Evolutionary conservation across 306 rosid genomes (phyloP).

Genomic region (Dalbergia cochinchinensis): DNA sequence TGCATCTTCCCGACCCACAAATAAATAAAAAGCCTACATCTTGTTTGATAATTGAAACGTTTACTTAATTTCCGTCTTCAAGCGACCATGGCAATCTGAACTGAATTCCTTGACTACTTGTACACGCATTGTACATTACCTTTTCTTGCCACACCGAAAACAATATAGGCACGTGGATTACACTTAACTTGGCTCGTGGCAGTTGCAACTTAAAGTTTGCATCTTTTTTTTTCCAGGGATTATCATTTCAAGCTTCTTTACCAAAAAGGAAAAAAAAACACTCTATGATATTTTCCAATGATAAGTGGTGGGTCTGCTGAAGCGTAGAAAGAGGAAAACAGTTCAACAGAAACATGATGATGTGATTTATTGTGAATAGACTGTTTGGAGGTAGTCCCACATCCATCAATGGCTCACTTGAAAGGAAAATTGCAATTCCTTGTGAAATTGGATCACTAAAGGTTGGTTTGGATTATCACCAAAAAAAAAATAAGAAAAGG

Average conservation of each 20-base stretch:
- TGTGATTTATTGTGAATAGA: not conserved
- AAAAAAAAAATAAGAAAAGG: no score
- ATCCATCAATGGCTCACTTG: not conserved
- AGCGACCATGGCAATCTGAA: no score
- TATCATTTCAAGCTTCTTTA: not conserved
- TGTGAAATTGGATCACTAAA: not conserved
- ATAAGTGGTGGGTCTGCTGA: not conserved
- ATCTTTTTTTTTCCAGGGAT: not conserved
- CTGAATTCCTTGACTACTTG: no score
- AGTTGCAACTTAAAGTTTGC: not conserved
- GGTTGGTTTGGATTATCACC: no score
- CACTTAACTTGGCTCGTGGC: not conserved
- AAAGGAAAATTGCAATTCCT: not conserved
- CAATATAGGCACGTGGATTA: not conserved
- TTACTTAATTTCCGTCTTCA: no score
- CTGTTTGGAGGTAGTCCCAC: not conserved
- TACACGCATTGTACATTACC: not conserved
- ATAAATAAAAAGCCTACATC: no score
- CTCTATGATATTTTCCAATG: not conserved
- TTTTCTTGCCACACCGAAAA: not conserved
- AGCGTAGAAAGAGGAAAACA: not conserved
- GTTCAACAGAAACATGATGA: not conserved
- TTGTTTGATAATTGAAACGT: no score
- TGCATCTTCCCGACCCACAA: no score
- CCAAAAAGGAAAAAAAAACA: no score